Evolutionary conservation across 2,329 filamentous ascomycete species (phyloP).

Genomic region (Aspergillus viridinutans): DNA sequence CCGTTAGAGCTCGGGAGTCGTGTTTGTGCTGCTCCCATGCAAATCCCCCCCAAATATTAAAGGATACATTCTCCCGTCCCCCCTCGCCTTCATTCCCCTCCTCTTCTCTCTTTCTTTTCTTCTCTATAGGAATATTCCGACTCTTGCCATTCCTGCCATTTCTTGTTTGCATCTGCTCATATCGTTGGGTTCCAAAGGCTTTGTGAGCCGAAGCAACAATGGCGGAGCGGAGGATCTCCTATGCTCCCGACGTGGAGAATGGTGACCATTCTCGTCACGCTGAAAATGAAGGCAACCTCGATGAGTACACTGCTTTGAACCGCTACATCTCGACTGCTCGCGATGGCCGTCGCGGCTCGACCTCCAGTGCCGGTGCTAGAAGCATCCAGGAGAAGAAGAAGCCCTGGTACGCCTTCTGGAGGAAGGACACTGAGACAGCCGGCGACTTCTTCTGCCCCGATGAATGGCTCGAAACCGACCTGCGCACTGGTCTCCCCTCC

Average conservation of each 20-base stretch:
- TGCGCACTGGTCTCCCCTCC: slow-evolving; percentile 58
- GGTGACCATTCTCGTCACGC: slow-evolving; percentile 33
- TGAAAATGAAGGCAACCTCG: slow-evolving; percentile 36
- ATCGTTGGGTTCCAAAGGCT: slow-evolving; percentile 35
- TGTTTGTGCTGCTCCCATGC: slow-evolving; percentile 25
- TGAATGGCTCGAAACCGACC: slow-evolving; percentile 67
- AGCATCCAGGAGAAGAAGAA: slow-evolving; percentile 46
- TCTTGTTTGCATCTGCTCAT: slow-evolving; percentile 32
- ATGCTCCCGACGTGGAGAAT: slow-evolving; percentile 42
- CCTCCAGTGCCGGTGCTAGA: slow-evolving; percentile 40
- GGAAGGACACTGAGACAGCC: slow-evolving; percentile 21
- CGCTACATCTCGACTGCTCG: slow-evolving; percentile 65
- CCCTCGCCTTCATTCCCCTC: slow-evolving; percentile 14
- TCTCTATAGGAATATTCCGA: slow-evolving; percentile 35
- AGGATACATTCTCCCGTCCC: slow-evolving; percentile 29
- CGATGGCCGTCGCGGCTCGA: slow-evolving; percentile 52
- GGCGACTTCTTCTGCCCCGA: slow-evolving; percentile 51
- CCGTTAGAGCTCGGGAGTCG: slow-evolving; percentile 26
- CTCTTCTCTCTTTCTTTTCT: slow-evolving; percentile 17
- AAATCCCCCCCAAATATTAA: slow-evolving; percentile 33
- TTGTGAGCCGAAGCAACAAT: slow-evolving; percentile 41
- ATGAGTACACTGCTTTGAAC: slow-evolving; percentile 63
- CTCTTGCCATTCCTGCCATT: slow-evolving; percentile 35
- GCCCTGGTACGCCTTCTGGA: slow-evolving; percentile 58
- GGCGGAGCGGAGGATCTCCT: slow-evolving; percentile 44